Conservation (phyloP, 768 basidiomycete species). For the Strobilomyces echinocephalus region DNA sequence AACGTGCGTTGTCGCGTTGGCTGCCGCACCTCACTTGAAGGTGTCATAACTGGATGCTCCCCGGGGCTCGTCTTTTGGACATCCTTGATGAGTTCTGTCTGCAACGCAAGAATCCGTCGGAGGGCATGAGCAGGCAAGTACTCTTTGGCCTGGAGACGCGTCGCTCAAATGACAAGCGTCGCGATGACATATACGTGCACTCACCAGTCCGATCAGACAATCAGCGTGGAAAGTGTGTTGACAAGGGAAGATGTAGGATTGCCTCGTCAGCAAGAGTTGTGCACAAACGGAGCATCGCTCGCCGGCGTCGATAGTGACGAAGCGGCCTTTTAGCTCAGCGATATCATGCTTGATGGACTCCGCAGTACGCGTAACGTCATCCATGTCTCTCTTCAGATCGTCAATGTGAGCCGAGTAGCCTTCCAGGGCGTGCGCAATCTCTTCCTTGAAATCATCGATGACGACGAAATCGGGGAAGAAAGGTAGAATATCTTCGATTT, state of each 20-base stretch:
- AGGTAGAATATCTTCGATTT: constrained; percentile 97
- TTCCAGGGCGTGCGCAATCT: constrained; percentile 94
- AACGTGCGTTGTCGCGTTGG: constrained; percentile 57
- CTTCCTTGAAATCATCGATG: constrained; percentile 99
- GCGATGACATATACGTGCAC: constrained; percentile 28
- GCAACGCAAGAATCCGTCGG: constrained; percentile 80
- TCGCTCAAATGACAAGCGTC: not conserved
- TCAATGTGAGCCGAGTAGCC: constrained; percentile 92
- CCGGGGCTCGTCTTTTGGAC: constrained; percentile 27
- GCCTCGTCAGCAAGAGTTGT: constrained; percentile 71
- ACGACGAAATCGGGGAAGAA: constrained; percentile 99
- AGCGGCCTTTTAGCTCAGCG: constrained; percentile 74
- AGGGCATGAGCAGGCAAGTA: constrained; percentile 78
- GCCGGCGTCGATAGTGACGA: constrained; percentile 84
- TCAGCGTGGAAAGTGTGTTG: constrained; percentile 98
- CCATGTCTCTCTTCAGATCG: constrained; percentile 87
- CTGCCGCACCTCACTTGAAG: constrained; percentile 38
- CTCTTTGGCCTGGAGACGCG: constrained; percentile 73
- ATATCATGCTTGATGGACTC: constrained; percentile 95
- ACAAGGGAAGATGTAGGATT: constrained; percentile 99
- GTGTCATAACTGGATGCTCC: constrained; percentile 33
- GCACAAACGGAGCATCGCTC: constrained; percentile 85
- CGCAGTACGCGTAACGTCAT: constrained; percentile 87
- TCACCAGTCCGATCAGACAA: constrained; percentile 88
- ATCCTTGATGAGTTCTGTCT: constrained; percentile 74